Evolutionary conservation across 1,284 basidiomycete genomes (phyloP).

Genomic region (Ustilago shanxiensis): DNA sequence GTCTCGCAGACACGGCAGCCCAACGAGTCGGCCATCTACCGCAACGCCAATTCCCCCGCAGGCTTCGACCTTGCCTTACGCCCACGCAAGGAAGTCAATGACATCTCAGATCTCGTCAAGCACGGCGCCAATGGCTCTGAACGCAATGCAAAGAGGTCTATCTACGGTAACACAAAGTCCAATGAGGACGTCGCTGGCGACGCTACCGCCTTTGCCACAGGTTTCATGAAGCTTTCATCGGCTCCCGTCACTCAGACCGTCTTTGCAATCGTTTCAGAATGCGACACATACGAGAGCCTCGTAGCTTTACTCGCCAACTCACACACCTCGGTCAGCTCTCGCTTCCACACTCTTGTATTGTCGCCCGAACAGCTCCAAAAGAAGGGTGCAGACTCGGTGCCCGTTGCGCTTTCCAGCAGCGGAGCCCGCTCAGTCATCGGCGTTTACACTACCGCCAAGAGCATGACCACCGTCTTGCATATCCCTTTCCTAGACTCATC

Average conservation of each 20-base stretch:
- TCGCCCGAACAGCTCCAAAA: conserved; percentile 29
- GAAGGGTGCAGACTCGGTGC: conserved; percentile 21
- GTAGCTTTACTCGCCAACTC: conserved; percentile 48
- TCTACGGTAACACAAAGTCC: conserved; percentile 45
- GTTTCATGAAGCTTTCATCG: conserved; percentile 48
- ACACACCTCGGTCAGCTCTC: conserved; percentile 37
- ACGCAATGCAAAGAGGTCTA: conserved; percentile 18
- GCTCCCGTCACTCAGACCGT: conserved; percentile 33
- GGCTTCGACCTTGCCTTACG: conserved; percentile 65
- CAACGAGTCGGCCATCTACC: conserved; percentile 64
- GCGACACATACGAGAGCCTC: conserved; percentile 43
- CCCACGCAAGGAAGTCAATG: conserved; percentile 52
- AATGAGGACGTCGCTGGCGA: conserved; percentile 51
- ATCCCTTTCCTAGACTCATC: conserved; percentile 42
- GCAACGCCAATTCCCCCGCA: conserved; percentile 66
- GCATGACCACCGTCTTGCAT: conserved; percentile 31
- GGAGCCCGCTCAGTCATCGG: conserved; percentile 42
- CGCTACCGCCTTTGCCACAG: conserved; percentile 52
- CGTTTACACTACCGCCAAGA: conserved; percentile 49
- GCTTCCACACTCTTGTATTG: conserved; percentile 47
- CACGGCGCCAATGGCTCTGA: conserved; percentile 43
- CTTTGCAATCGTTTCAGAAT: conserved; percentile 46
- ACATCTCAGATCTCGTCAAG: conserved; percentile 54
- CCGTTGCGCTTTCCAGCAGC: conserved; percentile 12
- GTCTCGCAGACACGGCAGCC: conserved; percentile 59